phyloP scores from a whole-genome alignment of 2,329 filamentous ascomycete genomes.

The Mycosphaerelloides madeirae region DNA sequence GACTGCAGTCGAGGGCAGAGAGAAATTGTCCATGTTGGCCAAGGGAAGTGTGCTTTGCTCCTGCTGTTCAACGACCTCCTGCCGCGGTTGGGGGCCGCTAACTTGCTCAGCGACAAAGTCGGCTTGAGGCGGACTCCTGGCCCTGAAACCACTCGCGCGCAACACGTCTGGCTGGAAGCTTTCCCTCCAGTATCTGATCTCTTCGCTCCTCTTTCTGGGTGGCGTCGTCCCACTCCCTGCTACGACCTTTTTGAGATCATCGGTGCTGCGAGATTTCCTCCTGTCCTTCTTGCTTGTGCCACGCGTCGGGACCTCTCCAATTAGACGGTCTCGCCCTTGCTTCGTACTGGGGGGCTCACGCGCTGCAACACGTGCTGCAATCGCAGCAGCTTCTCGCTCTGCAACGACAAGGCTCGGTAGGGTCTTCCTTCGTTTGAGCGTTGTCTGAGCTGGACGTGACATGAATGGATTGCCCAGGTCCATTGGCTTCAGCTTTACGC shows the following conservation, averaged over 20 bases:
- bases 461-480: constrained; percentile 32
- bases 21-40: neutral
- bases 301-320: constrained; percentile 5
- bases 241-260: constrained; percentile 24
- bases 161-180: constrained; percentile 28
- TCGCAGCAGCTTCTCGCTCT: constrained; percentile 22
- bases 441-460: constrained; percentile 16
- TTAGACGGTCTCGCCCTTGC: neutral
- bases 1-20: neutral
- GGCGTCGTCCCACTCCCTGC: constrained; percentile 14
- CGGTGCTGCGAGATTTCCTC: constrained; percentile 33
- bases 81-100: neutral
- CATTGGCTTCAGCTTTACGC: constrained; percentile 33
- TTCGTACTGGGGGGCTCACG: neutral
- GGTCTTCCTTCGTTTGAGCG: constrained; percentile 28
- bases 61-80: constrained; percentile 1
- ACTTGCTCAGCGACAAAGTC: constrained; percentile 9
- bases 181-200: constrained; percentile 35
- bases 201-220: constrained; percentile 31
- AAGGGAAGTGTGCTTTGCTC: neutral
- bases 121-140: constrained; percentile 3
- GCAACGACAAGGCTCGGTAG: constrained; percentile 28
- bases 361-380: neutral
- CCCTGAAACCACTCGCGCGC: constrained; percentile 26
- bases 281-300: constrained; percentile 21